Conservation (phyloP, 2,329 filamentous ascomycete genomes). For the Claviceps africana region DNA sequence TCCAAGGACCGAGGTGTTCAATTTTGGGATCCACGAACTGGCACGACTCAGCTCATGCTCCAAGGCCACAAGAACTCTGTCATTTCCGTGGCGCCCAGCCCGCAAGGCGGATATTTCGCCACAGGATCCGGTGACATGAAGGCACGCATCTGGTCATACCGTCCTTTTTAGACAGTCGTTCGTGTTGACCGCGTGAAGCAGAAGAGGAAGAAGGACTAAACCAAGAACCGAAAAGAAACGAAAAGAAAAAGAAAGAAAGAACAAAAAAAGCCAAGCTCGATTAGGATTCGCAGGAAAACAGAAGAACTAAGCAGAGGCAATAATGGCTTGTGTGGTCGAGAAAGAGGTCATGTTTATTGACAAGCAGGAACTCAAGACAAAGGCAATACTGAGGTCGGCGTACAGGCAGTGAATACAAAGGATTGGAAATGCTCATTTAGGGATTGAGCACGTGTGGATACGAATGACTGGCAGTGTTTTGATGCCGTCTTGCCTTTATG, state of each 20-base stretch:
- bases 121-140: conserved; percentile 97
- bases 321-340: conserved; percentile 1
- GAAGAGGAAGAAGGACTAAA: too few species aligned
- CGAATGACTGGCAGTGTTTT: background rate
- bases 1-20: conserved; percentile 96
- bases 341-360: conserved; percentile 1
- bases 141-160: conserved; percentile 90
- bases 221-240: too few species aligned
- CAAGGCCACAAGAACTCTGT: conserved; percentile 99
- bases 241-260: background rate
- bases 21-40: conserved; percentile 94
- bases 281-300: background rate
- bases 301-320: background rate
- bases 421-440: conserved; percentile 13
- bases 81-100: conserved; percentile 91
- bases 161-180: conserved; percentile 25
- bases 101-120: conserved; percentile 75
- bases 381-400: conserved; percentile 10
- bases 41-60: conserved; percentile 91
- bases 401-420: conserved; percentile 14
- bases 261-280: background rate
- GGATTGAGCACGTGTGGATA: conserved; percentile 8
- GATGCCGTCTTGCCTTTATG: background rate
- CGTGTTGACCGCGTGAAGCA: background rate
- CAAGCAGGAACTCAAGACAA: background rate